Evolutionary conservation across 1,139 yeast species (phyloP), one percentile per base, ranked within the genome.

Genomic region (Yamadazyma triangularis): DNA sequence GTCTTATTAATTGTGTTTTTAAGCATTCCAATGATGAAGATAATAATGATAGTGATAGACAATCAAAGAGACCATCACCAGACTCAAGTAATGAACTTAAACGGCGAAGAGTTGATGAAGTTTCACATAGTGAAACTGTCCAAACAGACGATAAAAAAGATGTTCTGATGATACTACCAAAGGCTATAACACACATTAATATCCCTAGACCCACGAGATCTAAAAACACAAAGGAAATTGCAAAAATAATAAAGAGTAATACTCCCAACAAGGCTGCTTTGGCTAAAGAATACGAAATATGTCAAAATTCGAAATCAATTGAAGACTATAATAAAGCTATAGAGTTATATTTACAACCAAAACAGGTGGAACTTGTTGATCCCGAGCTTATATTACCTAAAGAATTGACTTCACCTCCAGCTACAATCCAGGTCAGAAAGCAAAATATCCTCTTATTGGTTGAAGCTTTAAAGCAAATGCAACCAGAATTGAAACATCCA

Each of bases 391-490:
- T 64, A 7, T 33, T 59, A 25, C 74, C 73, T 1, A 60, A 57
- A 13, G 61, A 57, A 13, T 60, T 72, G 3, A 53, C 59, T 2
- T 56, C 54, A 3, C 60, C 78, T 1, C 86, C 86, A 0, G 83
- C 83, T 0, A 49, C 70, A 1, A 50, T 72, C 4, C 77, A 68
- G 18, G 72, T 64, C 9, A 56, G 87, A 29, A 61, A 70, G 40
- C 53, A 59, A 22, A 72, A 58, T 40, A 63, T 79, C 18, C 56
- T 68, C 32, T 56, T 58, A 7, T 50, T 79, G 26, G 64, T 57
- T 3, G 55, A 59, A 13, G 64, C 67, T 2, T 52, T 74, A 19
- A 49, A 45, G n/a, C 45, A 51, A 23, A 42, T 40, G 14, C 45
- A 56, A 5, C 64, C 72, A 0, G 40, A 45, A 2, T 32, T 50